phyloP scores from a whole-genome alignment of 208 protist genomes.

The Entamoeba moshkovskii region DNA sequence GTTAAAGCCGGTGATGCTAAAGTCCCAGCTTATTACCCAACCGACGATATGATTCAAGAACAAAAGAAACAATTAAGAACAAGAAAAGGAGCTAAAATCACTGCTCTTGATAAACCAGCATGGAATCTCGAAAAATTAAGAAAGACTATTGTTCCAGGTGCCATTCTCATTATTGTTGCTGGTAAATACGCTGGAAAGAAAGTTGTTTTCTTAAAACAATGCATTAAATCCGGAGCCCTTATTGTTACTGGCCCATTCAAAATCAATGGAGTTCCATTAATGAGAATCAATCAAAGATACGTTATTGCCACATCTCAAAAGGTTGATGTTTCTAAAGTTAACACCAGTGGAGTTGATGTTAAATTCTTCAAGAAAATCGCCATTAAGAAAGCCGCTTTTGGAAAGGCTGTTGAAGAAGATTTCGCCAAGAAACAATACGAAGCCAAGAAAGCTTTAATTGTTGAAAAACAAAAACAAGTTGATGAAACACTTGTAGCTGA shows the following conservation, averaged over 20 bases:
- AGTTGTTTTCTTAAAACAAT: conserved; percentile 89
- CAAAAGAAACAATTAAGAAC: background rate
- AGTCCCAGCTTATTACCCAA: background rate
- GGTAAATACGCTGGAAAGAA: conserved; percentile 79
- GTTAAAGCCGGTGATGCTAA: background rate
- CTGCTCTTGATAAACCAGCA: background rate
- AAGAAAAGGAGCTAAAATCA: background rate
- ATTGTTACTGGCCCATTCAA: conserved; percentile 76
- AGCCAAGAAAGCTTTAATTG: conserved; percentile 47
- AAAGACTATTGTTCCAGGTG: conserved; percentile 48
- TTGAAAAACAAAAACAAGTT: conserved; percentile 53
- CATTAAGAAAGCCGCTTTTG: conserved; percentile 31
- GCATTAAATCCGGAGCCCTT: conserved; percentile 69
- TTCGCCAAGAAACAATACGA: conserved; percentile 30
- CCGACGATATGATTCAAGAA: background rate
- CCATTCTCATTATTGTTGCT: conserved; percentile 78
- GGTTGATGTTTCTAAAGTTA: conserved; percentile 68
- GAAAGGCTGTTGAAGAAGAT: conserved; percentile 32
- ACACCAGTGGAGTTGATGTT: conserved; percentile 39
- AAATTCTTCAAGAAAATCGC: background rate
- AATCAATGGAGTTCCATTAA: conserved; percentile 87
- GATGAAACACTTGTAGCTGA: conserved; percentile 47
- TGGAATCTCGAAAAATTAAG: background rate
- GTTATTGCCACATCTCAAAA: conserved; percentile 90
- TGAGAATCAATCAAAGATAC: conserved; percentile 82